A percentile compares a stretch with the other conserved stretches of the same genome.
These are phyloP conservation scores for Neurospora terricola DNA, from an alignment of 495 filamentous ascomycete genomes.

Conservation along the genomic window DNA sequence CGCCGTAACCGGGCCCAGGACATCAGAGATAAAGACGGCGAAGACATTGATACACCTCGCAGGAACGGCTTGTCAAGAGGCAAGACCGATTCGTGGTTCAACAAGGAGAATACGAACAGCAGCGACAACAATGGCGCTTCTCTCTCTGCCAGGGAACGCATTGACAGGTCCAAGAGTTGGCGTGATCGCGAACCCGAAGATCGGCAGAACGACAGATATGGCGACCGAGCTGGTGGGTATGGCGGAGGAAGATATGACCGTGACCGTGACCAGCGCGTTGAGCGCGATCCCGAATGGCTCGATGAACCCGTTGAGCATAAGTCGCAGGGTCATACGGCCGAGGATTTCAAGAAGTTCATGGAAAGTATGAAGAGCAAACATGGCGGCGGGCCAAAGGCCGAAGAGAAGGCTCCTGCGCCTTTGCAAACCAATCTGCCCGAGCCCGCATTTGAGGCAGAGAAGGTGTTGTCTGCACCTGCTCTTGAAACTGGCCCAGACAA, in stretches of 20 bases:
- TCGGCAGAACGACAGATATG: constrained; percentile 30
- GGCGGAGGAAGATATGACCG: constrained; percentile 46
- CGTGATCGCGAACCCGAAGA: constrained; percentile 53
- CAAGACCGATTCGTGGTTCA: constrained; percentile 36
- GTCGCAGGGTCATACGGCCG: constrained; percentile 62
- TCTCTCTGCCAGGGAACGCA: constrained; percentile 44
- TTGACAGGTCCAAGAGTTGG: constrained; percentile 52
- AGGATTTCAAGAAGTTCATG: constrained; percentile 95
- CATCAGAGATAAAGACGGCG: constrained; percentile 41
- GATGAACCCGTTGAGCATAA: constrained; percentile 67
- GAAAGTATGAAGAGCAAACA: constrained; percentile 65
- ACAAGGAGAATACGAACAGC: constrained; percentile 24
- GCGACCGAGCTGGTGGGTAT: constrained; percentile 24
- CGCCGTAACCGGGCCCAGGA: constrained; percentile 35
- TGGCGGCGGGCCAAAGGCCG: constrained; percentile 28
- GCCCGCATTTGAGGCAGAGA: constrained; percentile 32
- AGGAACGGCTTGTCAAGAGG: constrained; percentile 39
- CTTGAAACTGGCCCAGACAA: constrained; percentile 62
- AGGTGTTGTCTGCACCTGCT: constrained; percentile 44
- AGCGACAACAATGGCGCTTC: constrained; percentile 24
- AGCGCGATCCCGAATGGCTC: constrained; percentile 81
- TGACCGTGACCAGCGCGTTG: constrained; percentile 53
- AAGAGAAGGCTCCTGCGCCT: constrained; percentile 37
- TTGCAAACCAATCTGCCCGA: constrained; percentile 17
- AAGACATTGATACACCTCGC: constrained; percentile 45